A percentile compares a stretch with the other conserved stretches of the same genome.
phyloP scores from a whole-genome alignment of 306 rosid species.

The Styphnolobium japonicum region DNA sequence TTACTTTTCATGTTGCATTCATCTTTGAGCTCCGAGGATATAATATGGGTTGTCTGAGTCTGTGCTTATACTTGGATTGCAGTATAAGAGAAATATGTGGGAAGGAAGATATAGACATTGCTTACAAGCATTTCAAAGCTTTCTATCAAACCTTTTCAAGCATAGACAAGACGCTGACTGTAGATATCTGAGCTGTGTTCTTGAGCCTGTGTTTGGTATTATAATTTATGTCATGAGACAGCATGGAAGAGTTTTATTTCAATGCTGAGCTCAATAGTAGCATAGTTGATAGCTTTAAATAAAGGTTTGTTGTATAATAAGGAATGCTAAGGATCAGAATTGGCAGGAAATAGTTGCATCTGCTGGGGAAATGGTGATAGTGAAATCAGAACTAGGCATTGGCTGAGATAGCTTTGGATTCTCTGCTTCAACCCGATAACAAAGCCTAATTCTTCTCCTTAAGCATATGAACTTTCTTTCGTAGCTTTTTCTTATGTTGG shows the following conservation, averaged over 20 bases:
- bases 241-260: background rate
- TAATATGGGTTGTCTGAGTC: background rate
- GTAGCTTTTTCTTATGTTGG: conserved; percentile 35
- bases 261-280: background rate
- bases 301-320: background rate
- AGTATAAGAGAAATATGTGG: conserved; percentile 94
- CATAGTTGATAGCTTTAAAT: background rate
- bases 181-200: conserved; percentile 51
- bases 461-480: conserved; percentile 39
- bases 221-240: background rate
- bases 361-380: conserved; percentile 25
- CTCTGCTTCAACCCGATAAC: conserved; percentile 16
- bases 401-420: background rate
- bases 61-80: conserved; percentile 33
- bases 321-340: background rate
- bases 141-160: conserved; percentile 75
- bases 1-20: conserved; percentile 21
- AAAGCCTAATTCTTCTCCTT: conserved; percentile 36
- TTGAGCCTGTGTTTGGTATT: background rate
- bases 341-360: conserved; percentile 1
- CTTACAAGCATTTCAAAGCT: conserved; percentile 89
- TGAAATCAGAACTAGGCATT: conserved; percentile 1
- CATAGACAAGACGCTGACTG: conserved; percentile 66
- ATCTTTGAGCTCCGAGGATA: background rate
- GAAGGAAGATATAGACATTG: conserved; percentile 85